Evolutionary conservation across 108 stramenopile species (phyloP).

Genomic region (Tribonema minus): DNA sequence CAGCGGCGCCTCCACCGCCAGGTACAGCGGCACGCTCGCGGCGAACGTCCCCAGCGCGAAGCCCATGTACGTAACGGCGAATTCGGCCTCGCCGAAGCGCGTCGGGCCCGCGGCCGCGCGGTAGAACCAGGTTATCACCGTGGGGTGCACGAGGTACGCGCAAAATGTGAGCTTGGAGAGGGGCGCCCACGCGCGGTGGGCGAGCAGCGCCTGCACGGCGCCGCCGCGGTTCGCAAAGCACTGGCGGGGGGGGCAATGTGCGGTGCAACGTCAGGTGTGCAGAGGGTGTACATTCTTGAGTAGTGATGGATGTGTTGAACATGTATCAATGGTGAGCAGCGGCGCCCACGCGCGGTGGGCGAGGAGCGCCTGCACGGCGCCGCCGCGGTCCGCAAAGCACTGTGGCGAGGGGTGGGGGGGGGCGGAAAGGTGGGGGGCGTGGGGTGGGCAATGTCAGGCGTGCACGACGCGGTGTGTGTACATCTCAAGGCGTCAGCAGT

Average conservation of each 20-base stretch:
- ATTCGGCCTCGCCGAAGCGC: conserved; percentile 1
- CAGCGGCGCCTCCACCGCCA: conserved; percentile 7
- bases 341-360: conserved; percentile 3
- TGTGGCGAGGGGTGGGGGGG: no score
- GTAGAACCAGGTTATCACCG: conserved; percentile 1
- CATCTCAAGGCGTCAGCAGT: no score
- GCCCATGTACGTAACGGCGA: conserved; percentile 2
- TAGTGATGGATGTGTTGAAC: no score
- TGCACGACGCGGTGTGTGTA: no score
- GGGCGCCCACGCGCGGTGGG: conserved; percentile 4
- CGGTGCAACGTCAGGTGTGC: no score
- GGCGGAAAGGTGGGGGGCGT: no score
- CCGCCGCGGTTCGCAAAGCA: conserved; percentile 16
- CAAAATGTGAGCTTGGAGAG: conserved; percentile 13
- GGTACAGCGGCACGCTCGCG: not conserved
- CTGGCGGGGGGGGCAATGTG: no score
- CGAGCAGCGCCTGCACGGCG: conserved; percentile 1
- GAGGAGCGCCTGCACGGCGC: conserved; percentile 3
- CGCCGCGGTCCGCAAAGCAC: conserved; percentile 10
- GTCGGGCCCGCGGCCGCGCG: not conserved
- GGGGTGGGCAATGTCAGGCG: no score
- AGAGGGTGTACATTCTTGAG: no score
- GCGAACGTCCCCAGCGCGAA: not conserved
- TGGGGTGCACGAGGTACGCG: conserved; percentile 13
- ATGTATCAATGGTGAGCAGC: no score